Evolutionary conservation across 805 yeast genomes (phyloP).

Genomic region (Saccharomycopsis olivae): DNA sequence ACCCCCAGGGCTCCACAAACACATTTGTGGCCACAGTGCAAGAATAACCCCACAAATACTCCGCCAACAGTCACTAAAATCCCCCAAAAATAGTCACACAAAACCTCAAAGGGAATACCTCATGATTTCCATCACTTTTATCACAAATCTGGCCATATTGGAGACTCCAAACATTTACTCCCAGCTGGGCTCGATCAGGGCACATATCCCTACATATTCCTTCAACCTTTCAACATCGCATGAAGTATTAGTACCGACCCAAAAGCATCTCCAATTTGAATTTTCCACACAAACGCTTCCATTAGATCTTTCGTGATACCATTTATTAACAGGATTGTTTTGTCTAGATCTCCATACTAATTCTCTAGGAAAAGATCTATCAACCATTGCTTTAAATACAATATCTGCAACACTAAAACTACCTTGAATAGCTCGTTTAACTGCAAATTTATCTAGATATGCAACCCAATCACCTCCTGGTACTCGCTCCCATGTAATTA

Average conservation of each 20-base stretch:
- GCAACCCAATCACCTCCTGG: slow-evolving; percentile 35
- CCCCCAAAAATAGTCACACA: too few species aligned
- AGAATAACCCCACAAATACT: too few species aligned
- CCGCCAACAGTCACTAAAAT: too few species aligned
- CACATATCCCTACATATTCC: slow-evolving; percentile 12
- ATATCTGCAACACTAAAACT: slow-evolving; percentile 90
- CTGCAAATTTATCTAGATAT: slow-evolving; percentile 91
- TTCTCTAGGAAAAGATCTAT: slow-evolving; percentile 56
- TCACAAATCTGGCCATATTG: too few species aligned
- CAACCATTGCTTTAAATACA: slow-evolving; percentile 69
- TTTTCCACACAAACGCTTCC: slow-evolving; percentile 39
- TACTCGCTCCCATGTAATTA: slow-evolving; percentile 71
- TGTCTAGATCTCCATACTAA: slow-evolving; percentile 84
- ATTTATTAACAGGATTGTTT: slow-evolving; percentile 85
- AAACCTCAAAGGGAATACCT: too few species aligned
- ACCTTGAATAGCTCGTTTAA: slow-evolving; percentile 74
- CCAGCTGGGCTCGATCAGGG: slow-evolving; percentile 16
- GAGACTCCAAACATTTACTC: too few species aligned
- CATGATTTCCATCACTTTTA: too few species aligned
- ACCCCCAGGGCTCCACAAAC: too few species aligned
- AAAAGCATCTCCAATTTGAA: slow-evolving; percentile 17
- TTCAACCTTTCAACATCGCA: slow-evolving; percentile 1
- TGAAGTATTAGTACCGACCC: slow-evolving; percentile 16
- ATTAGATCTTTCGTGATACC: slow-evolving; percentile 89
- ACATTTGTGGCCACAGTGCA: too few species aligned